Evolutionary conservation across 2,329 filamentous ascomycete genomes (phyloP).

Genomic region (Venturia carpophila): DNA sequence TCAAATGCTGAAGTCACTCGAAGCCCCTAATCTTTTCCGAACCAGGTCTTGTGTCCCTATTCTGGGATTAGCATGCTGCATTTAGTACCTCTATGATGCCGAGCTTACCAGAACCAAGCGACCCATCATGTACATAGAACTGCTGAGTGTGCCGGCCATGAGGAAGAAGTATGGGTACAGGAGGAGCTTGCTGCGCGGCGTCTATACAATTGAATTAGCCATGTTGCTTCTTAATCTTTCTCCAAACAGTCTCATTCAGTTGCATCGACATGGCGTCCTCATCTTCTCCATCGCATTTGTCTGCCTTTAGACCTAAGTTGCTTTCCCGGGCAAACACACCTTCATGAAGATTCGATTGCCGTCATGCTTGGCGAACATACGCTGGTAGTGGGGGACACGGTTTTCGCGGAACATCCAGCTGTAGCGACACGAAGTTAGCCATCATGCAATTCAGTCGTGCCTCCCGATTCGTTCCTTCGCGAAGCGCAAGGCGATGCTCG

Average conservation of each 20-base stretch:
- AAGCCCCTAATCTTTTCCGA: constrained; percentile 45
- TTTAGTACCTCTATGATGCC: neutral
- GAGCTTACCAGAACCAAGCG: constrained; percentile 53
- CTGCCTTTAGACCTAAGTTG: neutral
- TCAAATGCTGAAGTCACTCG: neutral
- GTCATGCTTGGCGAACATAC: constrained; percentile 66
- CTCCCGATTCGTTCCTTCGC: neutral
- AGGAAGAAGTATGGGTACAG: constrained; percentile 61
- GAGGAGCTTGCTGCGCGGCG: constrained; percentile 56
- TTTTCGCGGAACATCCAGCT: constrained; percentile 64
- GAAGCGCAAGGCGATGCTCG: constrained; percentile 25
- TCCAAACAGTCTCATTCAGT: neutral
- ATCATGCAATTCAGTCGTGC: neutral
- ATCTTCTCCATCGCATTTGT: neutral
- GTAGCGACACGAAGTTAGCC: constrained; percentile 22
- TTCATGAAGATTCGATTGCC: constrained; percentile 68
- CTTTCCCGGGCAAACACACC: constrained; percentile 44
- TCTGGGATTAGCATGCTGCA: constrained; percentile 2
- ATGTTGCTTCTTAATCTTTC: neutral
- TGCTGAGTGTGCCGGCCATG: constrained; percentile 44
- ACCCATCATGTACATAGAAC: constrained; percentile 60
- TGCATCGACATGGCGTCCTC: neutral
- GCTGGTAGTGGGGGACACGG: constrained; percentile 67
- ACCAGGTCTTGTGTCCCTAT: constrained; percentile 71
- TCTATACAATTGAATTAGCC: constrained; percentile 37